Conservation (phyloP, 768 basidiomycete species). For the Macrolepiota fuliginosa region DNA sequence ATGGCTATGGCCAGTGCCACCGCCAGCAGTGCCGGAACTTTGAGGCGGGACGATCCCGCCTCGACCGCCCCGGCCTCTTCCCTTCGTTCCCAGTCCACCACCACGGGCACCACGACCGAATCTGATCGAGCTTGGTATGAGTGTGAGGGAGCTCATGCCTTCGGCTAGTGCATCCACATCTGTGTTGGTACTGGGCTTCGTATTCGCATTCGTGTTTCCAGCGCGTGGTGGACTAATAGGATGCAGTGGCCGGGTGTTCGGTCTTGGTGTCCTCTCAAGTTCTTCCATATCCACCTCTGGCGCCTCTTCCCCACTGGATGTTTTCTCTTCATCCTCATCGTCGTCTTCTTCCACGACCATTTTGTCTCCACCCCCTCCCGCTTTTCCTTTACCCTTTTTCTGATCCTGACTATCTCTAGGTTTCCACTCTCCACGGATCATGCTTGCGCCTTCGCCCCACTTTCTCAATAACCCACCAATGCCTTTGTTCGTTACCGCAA, state of each 20-base stretch:
- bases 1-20: constrained; percentile 15
- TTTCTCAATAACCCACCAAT: constrained; percentile 74
- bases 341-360: constrained; percentile 28
- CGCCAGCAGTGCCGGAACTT: background rate
- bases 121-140: constrained; percentile 67
- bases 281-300: constrained; percentile 22
- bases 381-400: constrained; percentile 6
- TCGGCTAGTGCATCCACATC: constrained; percentile 48
- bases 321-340: constrained; percentile 17
- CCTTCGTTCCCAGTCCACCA: constrained; percentile 12
- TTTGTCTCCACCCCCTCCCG: constrained; percentile 20
- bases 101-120: constrained; percentile 66
- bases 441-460: constrained; percentile 84
- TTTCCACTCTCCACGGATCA: constrained; percentile 76
- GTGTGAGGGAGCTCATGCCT: constrained; percentile 43
- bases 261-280: constrained; percentile 20
- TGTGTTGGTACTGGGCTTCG: constrained; percentile 22
- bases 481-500: constrained; percentile 89
- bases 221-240: constrained; percentile 6
- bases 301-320: constrained; percentile 22
- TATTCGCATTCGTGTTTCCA: constrained; percentile 16
- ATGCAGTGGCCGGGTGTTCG: constrained; percentile 13
- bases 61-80: constrained; percentile 12
- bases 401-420: constrained; percentile 20
- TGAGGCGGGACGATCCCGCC: constrained; percentile 7